Conservation (phyloP, 2,329 filamentous ascomycete genomes). For the Colletotrichum filicis region DNA sequence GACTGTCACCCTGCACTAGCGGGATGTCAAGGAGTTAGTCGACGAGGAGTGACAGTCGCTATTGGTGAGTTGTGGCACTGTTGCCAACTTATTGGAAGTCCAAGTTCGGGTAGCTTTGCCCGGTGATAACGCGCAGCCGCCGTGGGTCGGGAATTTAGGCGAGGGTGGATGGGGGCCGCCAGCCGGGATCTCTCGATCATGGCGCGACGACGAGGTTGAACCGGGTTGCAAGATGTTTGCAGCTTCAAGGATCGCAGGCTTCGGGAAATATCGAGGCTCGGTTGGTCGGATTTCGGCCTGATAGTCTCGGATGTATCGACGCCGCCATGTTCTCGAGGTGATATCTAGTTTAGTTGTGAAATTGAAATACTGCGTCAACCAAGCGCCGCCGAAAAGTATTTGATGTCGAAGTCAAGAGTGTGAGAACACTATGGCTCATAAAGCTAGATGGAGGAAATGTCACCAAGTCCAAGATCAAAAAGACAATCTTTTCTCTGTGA, state of each 20-base stretch:
- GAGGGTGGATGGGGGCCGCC: conserved; percentile 1
- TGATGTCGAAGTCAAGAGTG: no score
- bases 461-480: no score
- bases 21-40: neutral
- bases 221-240: neutral
- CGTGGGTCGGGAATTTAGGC: neutral
- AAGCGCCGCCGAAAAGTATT: no score
- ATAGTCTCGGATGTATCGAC: no score
- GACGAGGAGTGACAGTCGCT: neutral
- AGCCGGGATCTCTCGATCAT: conserved; percentile 22
- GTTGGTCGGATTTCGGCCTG: no score
- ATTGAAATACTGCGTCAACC: no score
- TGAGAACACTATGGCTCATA: no score
- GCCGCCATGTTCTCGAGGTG: no score
- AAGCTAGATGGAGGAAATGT: no score
- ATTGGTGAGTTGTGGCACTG: neutral
- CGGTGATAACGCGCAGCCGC: conserved; percentile 14
- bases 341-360: no score
- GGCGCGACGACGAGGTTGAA: conserved; percentile 18
- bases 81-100: neutral
- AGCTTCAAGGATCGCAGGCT: neutral
- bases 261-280: no score
- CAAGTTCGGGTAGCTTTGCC: neutral
- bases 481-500: no score
- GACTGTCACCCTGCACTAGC: conserved; percentile 25